Conservation (phyloP, 2,329 filamentous ascomycete species). For the Eutypella sp. region DNA sequence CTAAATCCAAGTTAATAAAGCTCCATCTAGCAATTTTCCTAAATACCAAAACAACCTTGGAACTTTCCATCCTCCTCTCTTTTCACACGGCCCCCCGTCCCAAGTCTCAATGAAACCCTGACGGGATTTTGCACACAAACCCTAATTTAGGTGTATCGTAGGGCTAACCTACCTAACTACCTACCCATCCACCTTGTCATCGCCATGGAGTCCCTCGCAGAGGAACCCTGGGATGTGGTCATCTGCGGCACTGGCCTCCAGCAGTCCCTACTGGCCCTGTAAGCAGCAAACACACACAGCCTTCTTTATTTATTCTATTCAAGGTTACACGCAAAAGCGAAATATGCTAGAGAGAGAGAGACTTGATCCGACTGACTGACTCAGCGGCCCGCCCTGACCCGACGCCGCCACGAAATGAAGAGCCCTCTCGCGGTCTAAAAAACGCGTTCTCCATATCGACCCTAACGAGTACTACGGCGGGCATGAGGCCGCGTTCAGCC, state of each 20-base stretch:
- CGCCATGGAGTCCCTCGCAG: conserved; percentile 68
- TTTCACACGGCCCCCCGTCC: no score
- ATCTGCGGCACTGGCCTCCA: conserved; percentile 74
- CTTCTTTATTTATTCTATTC: no score
- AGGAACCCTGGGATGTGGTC: conserved; percentile 73
- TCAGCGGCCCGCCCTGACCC: conserved; percentile 38
- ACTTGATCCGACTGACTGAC: conserved; percentile 73
- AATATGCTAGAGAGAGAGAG: no score
- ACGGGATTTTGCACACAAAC: no score
- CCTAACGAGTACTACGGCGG: conserved; percentile 85
- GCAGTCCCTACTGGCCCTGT: conserved; percentile 78
- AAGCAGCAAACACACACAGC: conserved; percentile 31
- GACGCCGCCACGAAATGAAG: conserved; percentile 60
- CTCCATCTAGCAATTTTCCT: no score
- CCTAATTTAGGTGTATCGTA: no score
- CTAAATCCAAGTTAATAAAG: no score
- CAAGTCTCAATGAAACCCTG: no score
- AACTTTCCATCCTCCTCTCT: conserved; percentile 4
- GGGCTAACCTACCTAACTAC: no score
- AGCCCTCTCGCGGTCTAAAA: conserved; percentile 85
- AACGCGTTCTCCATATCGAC: conserved; percentile 88
- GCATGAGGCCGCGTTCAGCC: conserved; percentile 75
- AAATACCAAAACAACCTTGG: no score
- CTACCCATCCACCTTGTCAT: no score
- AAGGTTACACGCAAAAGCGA: no score